Evolutionary conservation across 2,329 filamentous ascomycete genomes (phyloP).

Genomic region (Exserohilum turcica): DNA sequence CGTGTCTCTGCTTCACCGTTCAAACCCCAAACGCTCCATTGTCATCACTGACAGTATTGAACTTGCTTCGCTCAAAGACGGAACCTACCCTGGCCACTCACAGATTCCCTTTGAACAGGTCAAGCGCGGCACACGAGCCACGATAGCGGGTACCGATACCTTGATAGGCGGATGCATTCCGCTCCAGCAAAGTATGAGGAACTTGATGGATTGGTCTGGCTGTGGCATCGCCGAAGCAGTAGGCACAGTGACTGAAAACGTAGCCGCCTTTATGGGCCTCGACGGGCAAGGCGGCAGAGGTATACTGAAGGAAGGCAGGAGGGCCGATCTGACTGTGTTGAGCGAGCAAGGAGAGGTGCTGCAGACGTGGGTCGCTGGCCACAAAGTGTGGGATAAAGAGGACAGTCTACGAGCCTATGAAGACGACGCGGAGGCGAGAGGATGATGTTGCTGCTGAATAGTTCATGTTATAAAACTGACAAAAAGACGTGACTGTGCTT

Average conservation of each 20-base stretch:
- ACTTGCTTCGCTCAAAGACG: conserved; percentile 58
- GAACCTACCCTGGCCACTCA: conserved; percentile 57
- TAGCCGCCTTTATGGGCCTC: conserved; percentile 56
- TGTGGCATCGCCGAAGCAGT: conserved; percentile 57
- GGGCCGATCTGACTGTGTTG: conserved; percentile 57
- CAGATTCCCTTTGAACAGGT: conserved; percentile 58
- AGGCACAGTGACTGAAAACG: conserved; percentile 57
- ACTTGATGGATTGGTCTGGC: conserved; percentile 54
- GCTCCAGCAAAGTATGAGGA: conserved; percentile 58
- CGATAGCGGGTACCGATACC: conserved; percentile 59
- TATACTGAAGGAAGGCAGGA: conserved; percentile 51
- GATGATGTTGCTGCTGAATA: not conserved
- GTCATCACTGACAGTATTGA: conserved; percentile 62
- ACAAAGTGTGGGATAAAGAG: conserved; percentile 53
- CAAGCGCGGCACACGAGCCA: conserved; percentile 56
- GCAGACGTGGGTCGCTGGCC: conserved; percentile 59
- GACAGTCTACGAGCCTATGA: conserved; percentile 34
- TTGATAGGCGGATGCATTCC: conserved; percentile 60
- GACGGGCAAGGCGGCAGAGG: conserved; percentile 51
- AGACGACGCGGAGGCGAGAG: conserved; percentile 37
- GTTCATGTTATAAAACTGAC: not conserved
- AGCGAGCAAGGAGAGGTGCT: conserved; percentile 53
- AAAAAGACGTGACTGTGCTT: too few species aligned
- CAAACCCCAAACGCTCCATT: conserved; percentile 55
- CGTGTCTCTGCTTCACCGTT: conserved; percentile 55